Evolutionary conservation across 257 asterid genomes (phyloP).

Genomic region (Pogostemon cablin): DNA sequence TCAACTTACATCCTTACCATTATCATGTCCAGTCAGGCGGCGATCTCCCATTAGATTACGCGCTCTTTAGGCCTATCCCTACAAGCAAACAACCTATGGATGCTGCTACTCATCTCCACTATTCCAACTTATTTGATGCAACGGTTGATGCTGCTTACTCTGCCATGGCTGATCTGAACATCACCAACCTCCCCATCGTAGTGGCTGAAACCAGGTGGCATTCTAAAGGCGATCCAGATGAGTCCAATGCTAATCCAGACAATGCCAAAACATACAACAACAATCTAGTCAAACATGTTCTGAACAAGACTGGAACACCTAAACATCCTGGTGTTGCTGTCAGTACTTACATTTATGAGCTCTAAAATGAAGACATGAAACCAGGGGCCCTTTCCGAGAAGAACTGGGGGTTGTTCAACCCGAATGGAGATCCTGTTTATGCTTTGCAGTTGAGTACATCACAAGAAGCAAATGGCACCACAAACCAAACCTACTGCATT

Average conservation of each 20-base stretch:
- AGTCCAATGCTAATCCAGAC: constrained; percentile 71
- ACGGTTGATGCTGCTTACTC: constrained; percentile 79
- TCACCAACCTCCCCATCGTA: constrained; percentile 64
- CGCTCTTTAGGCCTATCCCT: constrained; percentile 68
- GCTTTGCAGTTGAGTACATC: constrained; percentile 52
- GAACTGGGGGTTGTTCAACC: constrained; percentile 72
- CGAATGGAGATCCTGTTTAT: constrained; percentile 58
- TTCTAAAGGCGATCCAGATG: constrained; percentile 60
- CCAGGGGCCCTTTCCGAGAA: constrained; percentile 64
- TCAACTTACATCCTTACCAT: constrained; percentile 61
- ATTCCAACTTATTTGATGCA: constrained; percentile 77
- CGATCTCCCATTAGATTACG: constrained; percentile 61
- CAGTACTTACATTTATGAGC: constrained; percentile 72
- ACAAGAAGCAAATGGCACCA: constrained; percentile 54
- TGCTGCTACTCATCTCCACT: constrained; percentile 68
- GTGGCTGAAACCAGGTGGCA: constrained; percentile 91
- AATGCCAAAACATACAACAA: constrained; percentile 77
- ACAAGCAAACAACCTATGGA: constrained; percentile 67
- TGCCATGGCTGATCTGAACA: constrained; percentile 66
- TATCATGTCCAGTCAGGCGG: constrained; percentile 62
- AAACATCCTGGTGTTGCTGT: constrained; percentile 58
- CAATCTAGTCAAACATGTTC: constrained; percentile 65
- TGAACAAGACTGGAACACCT: constrained; percentile 73
- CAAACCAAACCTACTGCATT: constrained; percentile 59
- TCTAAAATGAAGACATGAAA: constrained; percentile 65